Percentiles rank a stretch among this genome's conserved stretches.
phyloP scores from a whole-genome alignment of 176 grass and related monocot species.

The Saccharum officinarum region DNA sequence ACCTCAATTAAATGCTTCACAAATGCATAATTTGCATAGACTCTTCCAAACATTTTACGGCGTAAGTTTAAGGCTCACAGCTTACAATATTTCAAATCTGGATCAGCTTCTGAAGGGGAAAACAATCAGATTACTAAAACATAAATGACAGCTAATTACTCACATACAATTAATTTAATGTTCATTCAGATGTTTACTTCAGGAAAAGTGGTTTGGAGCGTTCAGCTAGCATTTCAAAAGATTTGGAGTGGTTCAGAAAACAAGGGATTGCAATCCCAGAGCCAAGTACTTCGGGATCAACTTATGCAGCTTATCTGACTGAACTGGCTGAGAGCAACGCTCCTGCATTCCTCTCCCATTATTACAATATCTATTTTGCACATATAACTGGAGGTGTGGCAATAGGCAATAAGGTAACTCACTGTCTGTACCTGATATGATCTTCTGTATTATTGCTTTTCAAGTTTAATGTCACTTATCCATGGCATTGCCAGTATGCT shows the following conservation, averaged over 20 bases:
- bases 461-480: not conserved
- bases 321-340: constrained; percentile 62
- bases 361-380: constrained; percentile 96
- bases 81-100: not conserved
- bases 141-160: constrained; percentile 11
- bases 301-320: constrained; percentile 77
- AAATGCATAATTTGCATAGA: not conserved
- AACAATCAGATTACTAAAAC: constrained; percentile 5
- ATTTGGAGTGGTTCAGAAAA: constrained; percentile 78
- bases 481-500: not conserved
- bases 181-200: constrained; percentile 80
- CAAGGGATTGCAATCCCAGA: constrained; percentile 74
- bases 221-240: constrained; percentile 63
- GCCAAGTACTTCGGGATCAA: constrained; percentile 59
- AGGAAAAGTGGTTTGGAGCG: constrained; percentile 71
- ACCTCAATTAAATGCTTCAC: constrained; percentile 19
- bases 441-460: not conserved
- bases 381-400: constrained; percentile 73
- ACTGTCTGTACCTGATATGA: constrained; percentile 8
- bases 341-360: constrained; percentile 91
- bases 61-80: not conserved
- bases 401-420: constrained; percentile 77
- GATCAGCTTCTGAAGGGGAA: not conserved
- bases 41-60: not conserved
- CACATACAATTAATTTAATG: constrained; percentile 33